Evolutionary conservation across 2,329 filamentous ascomycete species (phyloP), one percentile per base, ranked within the genome.

Genomic region (Aschersonia sp.): DNA sequence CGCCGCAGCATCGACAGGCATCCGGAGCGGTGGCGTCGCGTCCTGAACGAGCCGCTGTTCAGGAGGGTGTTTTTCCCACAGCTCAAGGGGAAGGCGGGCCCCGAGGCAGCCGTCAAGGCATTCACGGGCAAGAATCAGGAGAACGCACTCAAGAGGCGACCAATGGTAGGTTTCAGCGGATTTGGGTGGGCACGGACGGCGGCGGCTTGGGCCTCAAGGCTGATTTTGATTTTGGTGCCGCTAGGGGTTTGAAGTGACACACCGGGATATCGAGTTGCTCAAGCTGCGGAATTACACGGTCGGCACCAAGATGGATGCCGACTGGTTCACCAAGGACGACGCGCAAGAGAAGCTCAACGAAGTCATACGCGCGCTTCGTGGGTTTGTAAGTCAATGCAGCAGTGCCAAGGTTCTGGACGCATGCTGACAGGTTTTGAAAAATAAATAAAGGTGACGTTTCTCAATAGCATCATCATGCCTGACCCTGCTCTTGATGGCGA

Each of bases 221-320:
- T 22, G 37, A 32, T 42, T 42, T 5, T 5, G 22, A 29, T n/a
- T 7, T 33, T 33, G 8, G 35, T 37, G 22, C 22, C 2, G n/a
- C 31, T n/a, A 90, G 83, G 87, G 85, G 44, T 94, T 85, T 59
- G 69, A 78, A 43, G 73, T 75, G 22, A 80, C 85, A 49, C 85
- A 95, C 60, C 69, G 76, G 42, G 84, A 95, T 55, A 88, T 95
- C 57, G 79, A 81, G 48, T 72, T 96, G 46, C 71, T 95, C 48
- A 84, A 87, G 56, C 71, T 96, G 58, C 76, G 81, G 51, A 92
- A 82, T 62, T 95, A 84, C 61, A 89, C 84, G 0, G 65, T 94
- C 29, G 74, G 78, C 39, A 79, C 72, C 50, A 78, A 79, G 58
- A 64, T 95, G 37, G 61, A 72, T 10, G 87, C 89, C 56, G 64